phyloP scores from a whole-genome alignment of 1,284 basidiomycete genomes.

The Fereydounia khargensis region DNA sequence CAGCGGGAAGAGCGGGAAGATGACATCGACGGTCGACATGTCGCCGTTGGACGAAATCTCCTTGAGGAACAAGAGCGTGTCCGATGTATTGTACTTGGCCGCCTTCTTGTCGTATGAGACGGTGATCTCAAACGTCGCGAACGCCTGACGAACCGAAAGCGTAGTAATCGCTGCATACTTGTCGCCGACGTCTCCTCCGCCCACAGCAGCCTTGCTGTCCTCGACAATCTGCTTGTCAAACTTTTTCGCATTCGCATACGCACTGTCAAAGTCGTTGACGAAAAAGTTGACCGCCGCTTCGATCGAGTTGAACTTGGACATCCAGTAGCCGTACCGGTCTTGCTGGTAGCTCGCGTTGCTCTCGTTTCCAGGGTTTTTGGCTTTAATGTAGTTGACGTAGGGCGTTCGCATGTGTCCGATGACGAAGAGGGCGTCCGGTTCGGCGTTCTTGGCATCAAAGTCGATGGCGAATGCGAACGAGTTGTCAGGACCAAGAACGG shows the following conservation, averaged over 20 bases:
- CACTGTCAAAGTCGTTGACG: conserved; percentile 69
- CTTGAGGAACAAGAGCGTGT: conserved; percentile 58
- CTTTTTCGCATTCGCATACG: conserved; percentile 60
- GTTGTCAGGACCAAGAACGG: conserved; percentile 47
- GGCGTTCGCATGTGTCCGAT: conserved; percentile 47
- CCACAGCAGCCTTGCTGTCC: conserved; percentile 44
- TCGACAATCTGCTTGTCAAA: conserved; percentile 46
- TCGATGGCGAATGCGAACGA: conserved; percentile 49
- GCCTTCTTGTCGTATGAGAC: conserved; percentile 29
- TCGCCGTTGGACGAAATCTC: conserved; percentile 56
- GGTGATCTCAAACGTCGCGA: conserved; percentile 51
- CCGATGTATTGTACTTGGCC: conserved; percentile 42
- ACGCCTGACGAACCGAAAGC: conserved; percentile 48
- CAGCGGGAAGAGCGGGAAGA: conserved; percentile 61
- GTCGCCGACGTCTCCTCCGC: conserved; percentile 44
- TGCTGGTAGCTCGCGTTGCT: conserved; percentile 43
- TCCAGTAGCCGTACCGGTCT: conserved; percentile 53
- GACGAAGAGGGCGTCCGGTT: conserved; percentile 42
- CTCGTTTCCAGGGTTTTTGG: conserved; percentile 17
- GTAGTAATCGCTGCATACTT: conserved; percentile 52
- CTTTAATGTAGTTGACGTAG: conserved; percentile 48
- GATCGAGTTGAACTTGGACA: conserved; percentile 36
- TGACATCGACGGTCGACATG: conserved; percentile 55
- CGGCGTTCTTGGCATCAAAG: conserved; percentile 39
- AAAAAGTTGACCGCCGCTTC: conserved; percentile 58